Conservation (phyloP, 2,329 filamentous ascomycete species). For the Phoma herbarum region DNA sequence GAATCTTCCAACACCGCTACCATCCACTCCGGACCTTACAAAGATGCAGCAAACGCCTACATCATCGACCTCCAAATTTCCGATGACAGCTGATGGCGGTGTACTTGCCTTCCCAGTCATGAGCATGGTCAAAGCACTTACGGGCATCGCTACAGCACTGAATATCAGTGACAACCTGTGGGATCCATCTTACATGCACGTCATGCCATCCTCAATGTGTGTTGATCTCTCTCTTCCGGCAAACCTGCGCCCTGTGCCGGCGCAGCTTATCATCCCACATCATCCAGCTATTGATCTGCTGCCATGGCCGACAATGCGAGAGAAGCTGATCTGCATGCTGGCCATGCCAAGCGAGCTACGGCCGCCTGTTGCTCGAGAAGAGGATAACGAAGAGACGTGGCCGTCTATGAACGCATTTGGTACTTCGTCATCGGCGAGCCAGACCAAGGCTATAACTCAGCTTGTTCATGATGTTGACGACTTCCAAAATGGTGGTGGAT, state of each 20-base stretch:
- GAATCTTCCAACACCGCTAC: slow-evolving; percentile 5
- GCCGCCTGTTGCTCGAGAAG: slow-evolving; percentile 55
- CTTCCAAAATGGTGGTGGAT: slow-evolving; percentile 57
- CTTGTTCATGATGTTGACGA: slow-evolving; percentile 68
- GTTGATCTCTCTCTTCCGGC: slow-evolving; percentile 19
- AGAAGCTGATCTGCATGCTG: slow-evolving; percentile 62
- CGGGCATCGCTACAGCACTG: slow-evolving; percentile 28
- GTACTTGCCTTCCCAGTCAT: slow-evolving; percentile 53
- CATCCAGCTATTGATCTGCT: slow-evolving; percentile 67
- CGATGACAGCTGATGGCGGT: slow-evolving; percentile 25
- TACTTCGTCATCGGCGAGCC: neutral
- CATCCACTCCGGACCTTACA: slow-evolving; percentile 1
- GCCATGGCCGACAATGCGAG: slow-evolving; percentile 63
- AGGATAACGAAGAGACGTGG: slow-evolving; percentile 34
- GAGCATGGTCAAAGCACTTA: slow-evolving; percentile 34
- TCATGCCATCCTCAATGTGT: slow-evolving; percentile 21
- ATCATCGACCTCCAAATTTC: slow-evolving; percentile 12
- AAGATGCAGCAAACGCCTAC: neutral
- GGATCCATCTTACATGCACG: slow-evolving; percentile 33
- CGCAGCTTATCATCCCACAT: slow-evolving; percentile 62
- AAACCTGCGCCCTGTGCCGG: slow-evolving; percentile 61
- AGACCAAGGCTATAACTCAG: slow-evolving; percentile 58
- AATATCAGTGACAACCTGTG: slow-evolving; percentile 25
- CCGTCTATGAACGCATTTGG: neutral
- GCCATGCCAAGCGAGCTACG: slow-evolving; percentile 59